Conservation (phyloP, 1,139 yeast species). For the Diutina sp. region DNA sequence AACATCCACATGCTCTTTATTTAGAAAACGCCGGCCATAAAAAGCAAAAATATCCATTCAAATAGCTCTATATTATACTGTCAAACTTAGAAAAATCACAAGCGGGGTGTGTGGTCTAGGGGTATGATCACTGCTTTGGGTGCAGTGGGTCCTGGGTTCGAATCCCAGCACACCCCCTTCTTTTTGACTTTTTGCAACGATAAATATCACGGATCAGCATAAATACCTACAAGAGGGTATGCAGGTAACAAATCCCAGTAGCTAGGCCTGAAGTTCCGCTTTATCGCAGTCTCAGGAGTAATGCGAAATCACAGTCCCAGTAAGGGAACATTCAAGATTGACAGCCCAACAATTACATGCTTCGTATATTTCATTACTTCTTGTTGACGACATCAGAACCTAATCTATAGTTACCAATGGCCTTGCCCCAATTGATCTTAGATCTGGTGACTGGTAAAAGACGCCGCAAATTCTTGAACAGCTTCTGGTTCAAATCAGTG, state of each 20-base stretch:
- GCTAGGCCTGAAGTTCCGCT: too few species aligned
- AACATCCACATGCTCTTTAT: too few species aligned
- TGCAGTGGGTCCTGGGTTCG: conserved; percentile 1
- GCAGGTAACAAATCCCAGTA: too few species aligned
- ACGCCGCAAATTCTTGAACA: conserved; percentile 78
- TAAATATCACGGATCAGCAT: too few species aligned
- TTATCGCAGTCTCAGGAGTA: too few species aligned
- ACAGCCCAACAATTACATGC: not conserved
- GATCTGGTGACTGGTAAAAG: conserved; percentile 86
- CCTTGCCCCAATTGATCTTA: conserved; percentile 90
- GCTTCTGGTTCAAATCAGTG: conserved; percentile 59
- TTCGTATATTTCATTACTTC: conserved; percentile 3
- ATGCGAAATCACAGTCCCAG: not conserved
- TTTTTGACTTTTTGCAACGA: not conserved
- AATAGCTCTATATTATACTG: not conserved
- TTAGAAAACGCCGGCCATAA: not conserved
- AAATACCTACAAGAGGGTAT: too few species aligned
- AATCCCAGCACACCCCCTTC: conserved; percentile 1
- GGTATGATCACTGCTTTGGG: conserved; percentile 2
- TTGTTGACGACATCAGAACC: conserved; percentile 69
- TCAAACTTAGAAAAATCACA: not conserved
- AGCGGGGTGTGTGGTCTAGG: conserved; percentile 1
- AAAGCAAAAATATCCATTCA: not conserved
- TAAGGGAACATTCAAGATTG: too few species aligned
- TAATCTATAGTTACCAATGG: conserved; percentile 78